A percentile compares a stretch with the other conserved stretches of the same genome.
These are phyloP conservation scores for Aspergillus steynii DNA, from an alignment of 495 filamentous ascomycete genomes.

Conservation along the genomic window DNA sequence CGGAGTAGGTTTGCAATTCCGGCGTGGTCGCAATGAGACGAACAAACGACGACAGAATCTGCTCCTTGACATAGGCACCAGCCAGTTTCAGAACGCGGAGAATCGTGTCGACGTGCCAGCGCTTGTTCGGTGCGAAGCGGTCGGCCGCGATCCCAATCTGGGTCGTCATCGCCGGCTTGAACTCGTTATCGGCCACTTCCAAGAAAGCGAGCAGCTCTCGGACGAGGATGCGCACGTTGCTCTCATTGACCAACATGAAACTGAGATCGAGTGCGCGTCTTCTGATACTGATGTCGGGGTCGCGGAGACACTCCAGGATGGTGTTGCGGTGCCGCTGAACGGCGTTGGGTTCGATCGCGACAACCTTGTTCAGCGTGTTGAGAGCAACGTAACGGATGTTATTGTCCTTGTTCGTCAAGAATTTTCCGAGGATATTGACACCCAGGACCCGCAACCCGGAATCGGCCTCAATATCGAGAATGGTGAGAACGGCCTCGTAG, in stretches of 20 bases:
- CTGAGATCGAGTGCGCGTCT: constrained; percentile 92
- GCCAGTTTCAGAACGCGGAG: constrained; percentile 91
- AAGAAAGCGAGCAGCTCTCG: constrained; percentile 91
- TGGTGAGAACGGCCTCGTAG: constrained; percentile 96
- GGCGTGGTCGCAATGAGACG: constrained; percentile 92
- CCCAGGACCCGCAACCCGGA: constrained; percentile 89
- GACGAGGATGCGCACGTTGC: constrained; percentile 90
- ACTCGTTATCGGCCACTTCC: constrained; percentile 96
- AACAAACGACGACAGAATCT: constrained; percentile 94
- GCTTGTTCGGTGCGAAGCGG: constrained; percentile 90
- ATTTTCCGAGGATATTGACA: constrained; percentile 98
- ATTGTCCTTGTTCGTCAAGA: constrained; percentile 95
- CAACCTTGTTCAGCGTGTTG: constrained; percentile 97
- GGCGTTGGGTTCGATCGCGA: constrained; percentile 95
- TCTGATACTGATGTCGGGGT: constrained; percentile 98
- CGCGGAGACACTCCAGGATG: constrained; percentile 91
- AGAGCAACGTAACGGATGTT: constrained; percentile 98
- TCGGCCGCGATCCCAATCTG: constrained; percentile 98
- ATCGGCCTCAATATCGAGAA: constrained; percentile 97
- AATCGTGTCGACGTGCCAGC: constrained; percentile 98
- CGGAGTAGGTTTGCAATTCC: constrained; percentile 93
- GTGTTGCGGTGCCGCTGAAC: constrained; percentile 97
- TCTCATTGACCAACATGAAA: constrained; percentile 96
- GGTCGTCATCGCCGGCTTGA: constrained; percentile 95
- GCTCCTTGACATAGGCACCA: constrained; percentile 96